These are phyloP conservation scores for Trichoderma atrobrunneum DNA, from an alignment of 2,329 filamentous ascomycete genomes.

Conservation along the genomic window DNA sequence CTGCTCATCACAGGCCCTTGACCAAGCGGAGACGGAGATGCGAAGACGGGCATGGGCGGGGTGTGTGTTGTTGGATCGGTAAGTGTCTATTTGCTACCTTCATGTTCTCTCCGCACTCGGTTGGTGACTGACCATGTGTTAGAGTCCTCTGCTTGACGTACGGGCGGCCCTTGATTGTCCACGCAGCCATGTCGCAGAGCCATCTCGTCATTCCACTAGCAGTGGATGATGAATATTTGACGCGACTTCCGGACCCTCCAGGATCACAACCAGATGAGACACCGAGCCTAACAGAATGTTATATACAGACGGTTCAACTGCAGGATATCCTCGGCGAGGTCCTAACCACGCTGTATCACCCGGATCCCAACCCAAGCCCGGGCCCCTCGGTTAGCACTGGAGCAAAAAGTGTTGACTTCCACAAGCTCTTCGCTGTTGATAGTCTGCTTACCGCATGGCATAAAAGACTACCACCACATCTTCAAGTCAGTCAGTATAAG, in stretches of 20 bases:
- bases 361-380: background rate
- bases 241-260: background rate
- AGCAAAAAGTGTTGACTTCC: background rate
- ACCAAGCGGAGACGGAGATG: background rate
- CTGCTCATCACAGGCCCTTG: background rate
- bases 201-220: background rate
- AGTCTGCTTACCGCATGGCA: background rate
- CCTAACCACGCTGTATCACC: background rate
- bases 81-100: background rate
- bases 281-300: background rate
- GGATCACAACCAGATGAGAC: background rate
- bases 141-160: background rate
- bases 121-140: background rate
- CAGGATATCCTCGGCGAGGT: background rate
- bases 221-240: background rate
- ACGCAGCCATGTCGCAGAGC: background rate
- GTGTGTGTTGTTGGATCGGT: background rate
- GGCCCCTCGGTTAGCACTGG: background rate
- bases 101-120: background rate
- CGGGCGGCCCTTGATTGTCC: background rate
- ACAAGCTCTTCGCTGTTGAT: background rate
- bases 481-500: background rate
- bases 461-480: background rate
- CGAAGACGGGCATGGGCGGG: background rate
- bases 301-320: background rate